Base-by-base conservation (phyloP, 345 rosid genomes). In the Odontarrhena argentea region DNA sequence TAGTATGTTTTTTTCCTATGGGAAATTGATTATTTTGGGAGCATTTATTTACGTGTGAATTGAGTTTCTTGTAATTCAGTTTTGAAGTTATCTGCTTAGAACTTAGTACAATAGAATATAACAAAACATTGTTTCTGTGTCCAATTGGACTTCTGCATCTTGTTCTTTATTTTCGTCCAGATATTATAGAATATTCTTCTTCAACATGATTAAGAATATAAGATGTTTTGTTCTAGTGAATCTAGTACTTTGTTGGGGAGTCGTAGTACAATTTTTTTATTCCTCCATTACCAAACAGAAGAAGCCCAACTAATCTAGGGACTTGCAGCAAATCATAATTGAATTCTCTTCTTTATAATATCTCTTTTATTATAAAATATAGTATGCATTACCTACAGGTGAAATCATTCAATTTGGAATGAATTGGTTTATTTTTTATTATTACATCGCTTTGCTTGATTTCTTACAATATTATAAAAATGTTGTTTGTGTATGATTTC, bases 311-410 rank as follows among this genome's bases (percentile, higher is more conserved):
- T 9, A 30, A 7, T 38, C n/a, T 46, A 15, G 69, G 63, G 2
- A 37, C 56, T 54, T 70, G 63, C 41, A 57, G 54, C 76, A 57
- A 64, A 41, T 64, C 60, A 30, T 22, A 35, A 71, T 40, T 25
- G 30, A 56, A 48, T 42, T 57, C 25, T 15, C 49, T 55, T 55
- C 46, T 41, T 57, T 18, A 47, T 3, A 44, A 11, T 44, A 44
- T 44, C 3, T 56, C 25, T 63, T 44, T 44, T 14, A 0, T 38
- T 8, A 52, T 32, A 7, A 42, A 11, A 26, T 35, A 28, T 34
- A 40, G 22, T 18, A 18, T 18, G 22, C 22, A 18, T 18, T 18
- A 18, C 22, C 22, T 18, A 63, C 47, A 43, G 22, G 40, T 47
- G 14, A 5, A 49, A 56, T 26, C 32, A 32, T 32, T 0, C 8